Percentiles rank a stretch among this genome's conserved stretches.
Conservation (phyloP, 768 basidiomycete genomes). For the Suillus plorans region DNA sequence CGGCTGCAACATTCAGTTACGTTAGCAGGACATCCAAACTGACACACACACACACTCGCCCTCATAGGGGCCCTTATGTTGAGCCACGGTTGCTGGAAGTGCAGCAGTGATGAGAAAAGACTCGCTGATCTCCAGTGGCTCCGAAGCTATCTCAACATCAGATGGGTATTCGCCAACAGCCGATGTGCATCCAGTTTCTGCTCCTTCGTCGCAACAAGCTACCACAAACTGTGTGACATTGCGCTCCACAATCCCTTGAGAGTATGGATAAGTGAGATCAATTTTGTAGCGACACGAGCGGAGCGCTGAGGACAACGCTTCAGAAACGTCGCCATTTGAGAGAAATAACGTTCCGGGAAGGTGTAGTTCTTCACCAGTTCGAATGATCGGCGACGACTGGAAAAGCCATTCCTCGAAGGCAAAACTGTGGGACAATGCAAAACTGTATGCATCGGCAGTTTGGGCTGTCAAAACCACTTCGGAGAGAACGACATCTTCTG, state of each 20-base stretch:
- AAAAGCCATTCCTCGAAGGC: slow-evolving; percentile 46
- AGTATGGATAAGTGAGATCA: slow-evolving; percentile 65
- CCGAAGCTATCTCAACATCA: slow-evolving; percentile 29
- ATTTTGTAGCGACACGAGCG: slow-evolving; percentile 43
- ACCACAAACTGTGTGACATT: slow-evolving; percentile 56
- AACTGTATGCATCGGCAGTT: slow-evolving; percentile 47
- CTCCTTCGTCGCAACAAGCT: slow-evolving; percentile 29
- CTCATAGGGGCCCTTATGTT: slow-evolving; percentile 13
- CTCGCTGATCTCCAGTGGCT: slow-evolving; percentile 69
- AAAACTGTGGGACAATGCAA: slow-evolving; percentile 34
- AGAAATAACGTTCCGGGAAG: slow-evolving; percentile 22
- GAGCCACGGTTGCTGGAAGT: slow-evolving; percentile 20
- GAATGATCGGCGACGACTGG: slow-evolving; percentile 44
- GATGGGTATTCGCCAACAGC: not conserved
- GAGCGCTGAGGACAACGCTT: slow-evolving; percentile 12
- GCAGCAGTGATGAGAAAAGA: slow-evolving; percentile 63
- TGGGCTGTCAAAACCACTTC: slow-evolving; percentile 54
- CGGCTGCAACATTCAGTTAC: slow-evolving; percentile 3
- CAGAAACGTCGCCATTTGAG: slow-evolving; percentile 15
- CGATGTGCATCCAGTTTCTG: not conserved
- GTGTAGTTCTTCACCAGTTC: slow-evolving; percentile 45
- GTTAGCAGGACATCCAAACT: not conserved
- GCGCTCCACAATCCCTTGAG: slow-evolving; percentile 61
- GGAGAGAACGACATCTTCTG: slow-evolving; percentile 40
- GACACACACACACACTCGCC: slow-evolving; percentile 1